Evolutionary conservation across 1,284 basidiomycete species (phyloP), one percentile per base, ranked within the genome.

Genomic region (Pseudozyma sp.): DNA sequence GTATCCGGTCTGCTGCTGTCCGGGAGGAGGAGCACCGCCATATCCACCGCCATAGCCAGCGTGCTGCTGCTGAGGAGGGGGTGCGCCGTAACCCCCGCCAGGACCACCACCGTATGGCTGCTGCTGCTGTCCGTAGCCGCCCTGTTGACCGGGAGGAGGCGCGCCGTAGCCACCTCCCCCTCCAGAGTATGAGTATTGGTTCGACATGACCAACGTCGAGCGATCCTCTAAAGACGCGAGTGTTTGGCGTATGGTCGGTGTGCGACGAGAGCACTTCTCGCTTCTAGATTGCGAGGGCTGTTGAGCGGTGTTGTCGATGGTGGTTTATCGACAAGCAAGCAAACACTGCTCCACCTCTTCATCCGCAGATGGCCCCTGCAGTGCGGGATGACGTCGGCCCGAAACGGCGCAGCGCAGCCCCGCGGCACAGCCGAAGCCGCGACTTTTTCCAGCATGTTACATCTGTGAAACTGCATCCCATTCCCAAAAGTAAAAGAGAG

Each of bases 141-240:
- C 60, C 19, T 68, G 65, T 43, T 67, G 65, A 10, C 61, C 61
- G n/a, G 60, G 66, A 34, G 70, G 70, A 11, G 71, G 68, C 6
- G 75, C 77, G 14, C 67, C 62, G 14, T 63, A 61, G 17, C 75
- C 71, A 39, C 63, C 70, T 6, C 67, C 59, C 1, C 56, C 61
- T 17, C 48, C 55, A 30, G 56, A 65, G 54, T 77, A 77, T 13
- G 75, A 77, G 52, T 77, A 77, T 50, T 77, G 75, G 24, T 70
- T 57, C 17, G 72, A 75, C 75, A 77, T 77, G 40, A 16, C 35
- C 39, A 48, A 14, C 35, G 35, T 37, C 35, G 24, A 24, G 24
- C 24, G 24, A 24, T 24, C 24, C 24, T 24, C 24, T 24, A 24
- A 24, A 24, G 24, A 24, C 24, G 24, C 24, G 24, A 24, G 24